Conservation (phyloP, 306 rosid species). For the Quercus alba region DNA sequence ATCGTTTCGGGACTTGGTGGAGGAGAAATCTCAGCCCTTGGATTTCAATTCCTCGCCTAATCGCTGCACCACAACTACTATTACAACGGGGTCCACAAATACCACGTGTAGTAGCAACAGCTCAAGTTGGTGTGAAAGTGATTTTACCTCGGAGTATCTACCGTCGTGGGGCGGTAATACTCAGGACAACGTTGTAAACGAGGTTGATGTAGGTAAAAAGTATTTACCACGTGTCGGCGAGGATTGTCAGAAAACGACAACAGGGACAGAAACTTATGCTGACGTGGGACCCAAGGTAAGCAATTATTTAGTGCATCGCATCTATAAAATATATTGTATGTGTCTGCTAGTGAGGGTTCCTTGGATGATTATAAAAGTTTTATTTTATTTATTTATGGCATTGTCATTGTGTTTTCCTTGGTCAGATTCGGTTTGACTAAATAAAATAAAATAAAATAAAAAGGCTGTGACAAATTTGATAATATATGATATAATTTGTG, state of each 20-base stretch:
- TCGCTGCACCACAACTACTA: constrained; percentile 24
- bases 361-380: not conserved
- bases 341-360: constrained; percentile 31
- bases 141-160: constrained; percentile 44
- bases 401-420: not conserved
- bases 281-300: constrained; percentile 42
- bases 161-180: constrained; percentile 30
- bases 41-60: constrained; percentile 30
- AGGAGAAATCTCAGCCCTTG: constrained; percentile 34
- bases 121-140: constrained; percentile 86
- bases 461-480: too few relatives aligned
- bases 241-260: constrained; percentile 22
- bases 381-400: too few relatives aligned
- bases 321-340: constrained; percentile 9
- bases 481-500: not conserved
- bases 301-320: constrained; percentile 28
- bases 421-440: not conserved
- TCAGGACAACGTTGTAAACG: constrained; percentile 15
- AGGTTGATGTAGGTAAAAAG: constrained; percentile 23
- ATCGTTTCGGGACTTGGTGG: constrained; percentile 54
- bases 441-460: too few relatives aligned
- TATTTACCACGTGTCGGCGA: constrained; percentile 49
- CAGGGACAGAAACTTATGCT: constrained; percentile 3
- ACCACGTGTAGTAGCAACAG: constrained; percentile 33
- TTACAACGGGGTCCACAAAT: constrained; percentile 20